Evolutionary conservation across 345 rosid species (phyloP), one percentile per base, ranked within the genome.

Genomic region (Linum usitatissimum): DNA sequence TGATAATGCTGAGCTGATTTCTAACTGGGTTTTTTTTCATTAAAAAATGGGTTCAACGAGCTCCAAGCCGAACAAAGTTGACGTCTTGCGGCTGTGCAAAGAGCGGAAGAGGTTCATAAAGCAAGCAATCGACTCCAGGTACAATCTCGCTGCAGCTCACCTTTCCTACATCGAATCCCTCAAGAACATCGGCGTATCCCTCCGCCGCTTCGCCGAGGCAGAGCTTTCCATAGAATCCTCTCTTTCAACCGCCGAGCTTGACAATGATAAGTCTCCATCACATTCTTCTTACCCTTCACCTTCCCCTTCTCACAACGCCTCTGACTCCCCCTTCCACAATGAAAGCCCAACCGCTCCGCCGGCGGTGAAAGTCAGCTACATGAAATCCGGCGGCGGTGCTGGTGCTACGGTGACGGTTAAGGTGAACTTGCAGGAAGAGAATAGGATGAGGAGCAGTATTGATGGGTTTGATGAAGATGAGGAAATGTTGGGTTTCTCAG

Each of bases 91-190:
- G 28, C 54, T 89, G 18, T 92, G 98, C 76, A 85, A 79, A 66
- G 93, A 77, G 51, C 77, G 98, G 61, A 83, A 82, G 75, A 81
- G 73, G 65, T 89, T 84, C 73, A 78, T 89, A 39, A 83, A 79
- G 76, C 88, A 76, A 80, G 90, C 89, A 9, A 84, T 92, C 30
- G 85, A 85, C 45, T 85, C 95, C 0, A 84, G 96, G 79, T 86
- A 78, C 73, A 82, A 81, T 59, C 79, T 92, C 45, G 91, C 96
- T 6, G 95, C 96, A 36, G 89, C 96, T 55, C 98, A 89, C 79
- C 81, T 87, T n/a, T 87, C 96, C 15, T 87, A 92, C 81, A 60
- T 73, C 64, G 75, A 79, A 64, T 92, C 98, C 53, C 85, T 92
- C 17, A 81, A 78, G 51, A 87, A 76, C 79, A 62, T 92, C 21